phyloP scores from a whole-genome alignment of 2,329 filamentous ascomycete genomes.

The Microascus cirrosus region DNA sequence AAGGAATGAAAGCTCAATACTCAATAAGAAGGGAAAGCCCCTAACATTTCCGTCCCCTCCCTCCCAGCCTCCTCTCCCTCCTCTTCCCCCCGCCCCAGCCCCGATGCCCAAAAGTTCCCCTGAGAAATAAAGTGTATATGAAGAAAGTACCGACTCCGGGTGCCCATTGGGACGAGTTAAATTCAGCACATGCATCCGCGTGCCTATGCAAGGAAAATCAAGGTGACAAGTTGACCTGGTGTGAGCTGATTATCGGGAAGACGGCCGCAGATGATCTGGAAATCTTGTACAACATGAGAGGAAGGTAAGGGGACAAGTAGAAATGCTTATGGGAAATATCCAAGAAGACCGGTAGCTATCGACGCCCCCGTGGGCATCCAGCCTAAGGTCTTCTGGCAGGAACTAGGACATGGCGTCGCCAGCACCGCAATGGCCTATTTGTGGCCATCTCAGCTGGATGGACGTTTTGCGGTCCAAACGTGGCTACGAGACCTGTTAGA shows the following conservation, averaged over 20 bases:
- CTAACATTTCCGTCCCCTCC: not conserved
- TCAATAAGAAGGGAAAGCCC: not conserved
- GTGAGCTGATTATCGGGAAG: not conserved
- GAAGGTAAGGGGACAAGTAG: too few species aligned
- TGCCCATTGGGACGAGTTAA: not conserved
- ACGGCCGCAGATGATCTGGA: not conserved
- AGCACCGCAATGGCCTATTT: not conserved
- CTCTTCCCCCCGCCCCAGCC: too few species aligned
- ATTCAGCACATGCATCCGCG: not conserved
- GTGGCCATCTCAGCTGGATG: not conserved
- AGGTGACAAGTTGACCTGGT: not conserved
- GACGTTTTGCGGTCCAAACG: constrained; percentile 20
- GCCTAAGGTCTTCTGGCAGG: too few species aligned
- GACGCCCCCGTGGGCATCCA: too few species aligned
- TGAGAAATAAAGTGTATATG: not conserved
- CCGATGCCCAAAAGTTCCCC: not conserved
- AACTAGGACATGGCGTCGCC: too few species aligned
- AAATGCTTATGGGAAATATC: too few species aligned
- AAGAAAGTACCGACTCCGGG: not conserved
- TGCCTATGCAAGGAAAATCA: not conserved
- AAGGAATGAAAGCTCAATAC: not conserved
- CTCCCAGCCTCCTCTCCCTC: too few species aligned
- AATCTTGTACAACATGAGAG: not conserved
- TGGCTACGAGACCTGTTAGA: constrained; percentile 12
- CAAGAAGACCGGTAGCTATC: too few species aligned